These are phyloP conservation scores for Friedmanniomyces simplex DNA, from an alignment of 495 filamentous ascomycete genomes.

Conservation along the genomic window DNA sequence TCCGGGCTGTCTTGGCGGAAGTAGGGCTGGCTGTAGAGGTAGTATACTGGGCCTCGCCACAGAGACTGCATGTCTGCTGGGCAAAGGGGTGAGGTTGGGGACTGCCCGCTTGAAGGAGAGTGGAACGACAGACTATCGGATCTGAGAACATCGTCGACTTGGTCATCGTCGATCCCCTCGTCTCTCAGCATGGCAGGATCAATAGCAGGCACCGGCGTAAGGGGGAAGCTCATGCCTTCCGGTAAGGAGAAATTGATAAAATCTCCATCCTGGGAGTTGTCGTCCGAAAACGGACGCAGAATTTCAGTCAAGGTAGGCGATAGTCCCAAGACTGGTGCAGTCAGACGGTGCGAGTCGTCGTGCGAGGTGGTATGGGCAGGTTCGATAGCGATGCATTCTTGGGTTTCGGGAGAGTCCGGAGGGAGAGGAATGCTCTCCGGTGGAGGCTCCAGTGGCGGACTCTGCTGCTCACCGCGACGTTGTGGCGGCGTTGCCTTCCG, in stretches of 20 bases:
- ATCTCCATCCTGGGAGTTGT: constrained; percentile 1
- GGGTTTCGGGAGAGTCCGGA: neutral
- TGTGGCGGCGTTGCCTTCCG: neutral
- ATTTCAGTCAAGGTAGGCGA: constrained; percentile 20
- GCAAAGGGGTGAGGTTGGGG: neutral
- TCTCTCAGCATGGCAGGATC: neutral
- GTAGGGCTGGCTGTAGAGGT: constrained; percentile 38
- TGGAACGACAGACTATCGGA: neutral
- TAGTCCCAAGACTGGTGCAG: constrained; percentile 3
- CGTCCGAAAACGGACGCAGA: constrained; percentile 4
- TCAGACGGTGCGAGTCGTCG: neutral
- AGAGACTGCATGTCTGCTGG: neutral
- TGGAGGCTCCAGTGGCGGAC: neutral
- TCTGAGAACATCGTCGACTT: constrained; percentile 3
- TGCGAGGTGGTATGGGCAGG: neutral
- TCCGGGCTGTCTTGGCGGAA: constrained; percentile 46
- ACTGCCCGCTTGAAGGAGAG: neutral
- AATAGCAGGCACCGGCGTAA: neutral
- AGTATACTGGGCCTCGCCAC: constrained; percentile 8
- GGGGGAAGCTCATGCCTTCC: constrained; percentile 5
- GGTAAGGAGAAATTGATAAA: constrained; percentile 12
- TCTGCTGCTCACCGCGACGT: neutral
- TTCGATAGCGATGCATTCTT: neutral
- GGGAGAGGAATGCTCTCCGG: neutral
- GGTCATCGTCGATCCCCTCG: neutral